Evolutionary conservation across 2,329 filamentous ascomycete genomes (phyloP), one percentile per base, ranked within the genome.

Genomic region (Cryphonectria nitschkei): DNA sequence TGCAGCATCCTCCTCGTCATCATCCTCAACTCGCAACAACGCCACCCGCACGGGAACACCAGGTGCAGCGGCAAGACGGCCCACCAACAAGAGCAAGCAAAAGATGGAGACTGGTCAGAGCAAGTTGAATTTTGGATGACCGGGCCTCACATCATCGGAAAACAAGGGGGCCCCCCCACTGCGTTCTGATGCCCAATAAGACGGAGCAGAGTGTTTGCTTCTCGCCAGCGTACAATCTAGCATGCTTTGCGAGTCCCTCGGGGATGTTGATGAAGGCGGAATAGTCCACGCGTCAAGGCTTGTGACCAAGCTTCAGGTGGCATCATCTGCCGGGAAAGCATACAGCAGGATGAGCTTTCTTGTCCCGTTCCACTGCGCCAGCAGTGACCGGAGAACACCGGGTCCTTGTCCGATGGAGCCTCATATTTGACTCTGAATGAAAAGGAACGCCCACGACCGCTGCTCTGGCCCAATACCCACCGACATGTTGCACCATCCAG

Each of bases 71-170:
- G 77, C 81, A 50, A 86, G 81, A 76, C 83, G 84, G 70, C 64
- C 76, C 73, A 77, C 75, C 71, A 77, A 77, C 72, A 79, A 76
- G 73, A 76, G 76, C 72, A 79, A 76, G 74, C 81, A 80, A 78
- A 82, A 81, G 77, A 78, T 78, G 78, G 88, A 90, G 78, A 86
- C 86, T 72, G 88, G 88, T 19, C 89, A 91, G 77, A 88, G 84
- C 74, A 88, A 83, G 77, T 81, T 91, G 78, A 86, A 83, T 58
- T 91, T 91, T 82, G 85, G 86, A 72, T 88, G 80, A 87, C 64
- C 41, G 19, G 32, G 50, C 56, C 64, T 70, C 37, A 70, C 68
- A 68, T 68, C 65, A 64, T 67, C 6, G 41, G 41, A 62, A 68
- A 68, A 52, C 64, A 46, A 13, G 37, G 37, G 37, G 37, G 37